phyloP scores from a whole-genome alignment of 345 rosid species.

The Clausena lansium region DNA sequence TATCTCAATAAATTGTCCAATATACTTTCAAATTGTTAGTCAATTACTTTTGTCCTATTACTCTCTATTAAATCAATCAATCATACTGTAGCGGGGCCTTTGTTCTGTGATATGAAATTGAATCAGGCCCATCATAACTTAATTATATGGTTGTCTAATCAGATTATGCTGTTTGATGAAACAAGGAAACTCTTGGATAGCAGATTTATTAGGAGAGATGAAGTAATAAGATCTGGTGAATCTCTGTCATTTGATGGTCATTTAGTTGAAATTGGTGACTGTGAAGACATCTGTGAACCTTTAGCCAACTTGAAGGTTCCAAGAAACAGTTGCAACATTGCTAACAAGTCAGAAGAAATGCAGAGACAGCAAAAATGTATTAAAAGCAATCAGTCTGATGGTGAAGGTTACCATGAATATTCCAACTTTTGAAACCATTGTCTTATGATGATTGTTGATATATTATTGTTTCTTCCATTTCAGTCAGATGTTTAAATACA shows the following conservation, averaged over 20 bases:
- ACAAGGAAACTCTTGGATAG: slow-evolving; percentile 39
- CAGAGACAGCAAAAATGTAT: slow-evolving; percentile 7
- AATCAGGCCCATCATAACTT: neutral
- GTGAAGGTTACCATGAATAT: slow-evolving; percentile 17
- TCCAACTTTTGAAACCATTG: neutral
- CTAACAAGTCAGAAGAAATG: slow-evolving; percentile 11
- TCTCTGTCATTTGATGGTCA: slow-evolving; percentile 43
- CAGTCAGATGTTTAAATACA: neutral
- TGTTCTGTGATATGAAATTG: neutral
- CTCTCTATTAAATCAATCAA: neutral
- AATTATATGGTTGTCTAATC: slow-evolving; percentile 11
- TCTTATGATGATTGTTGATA: neutral
- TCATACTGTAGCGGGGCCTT: neutral
- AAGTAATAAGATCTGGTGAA: slow-evolving; percentile 44
- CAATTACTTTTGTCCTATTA: neutral
- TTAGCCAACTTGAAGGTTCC: slow-evolving; percentile 2
- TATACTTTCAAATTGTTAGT: neutral
- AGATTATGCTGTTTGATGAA: slow-evolving; percentile 54
- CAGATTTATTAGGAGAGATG: slow-evolving; percentile 51
- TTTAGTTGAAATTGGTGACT: slow-evolving; percentile 51
- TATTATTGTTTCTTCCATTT: neutral
- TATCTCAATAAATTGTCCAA: neutral
- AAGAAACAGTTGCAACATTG: slow-evolving; percentile 8
- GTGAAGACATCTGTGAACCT: slow-evolving; percentile 19
- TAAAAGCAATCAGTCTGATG: neutral